Base-by-base conservation (phyloP, 352 stramenopile genomes). In the Pythium aquatile region DNA sequence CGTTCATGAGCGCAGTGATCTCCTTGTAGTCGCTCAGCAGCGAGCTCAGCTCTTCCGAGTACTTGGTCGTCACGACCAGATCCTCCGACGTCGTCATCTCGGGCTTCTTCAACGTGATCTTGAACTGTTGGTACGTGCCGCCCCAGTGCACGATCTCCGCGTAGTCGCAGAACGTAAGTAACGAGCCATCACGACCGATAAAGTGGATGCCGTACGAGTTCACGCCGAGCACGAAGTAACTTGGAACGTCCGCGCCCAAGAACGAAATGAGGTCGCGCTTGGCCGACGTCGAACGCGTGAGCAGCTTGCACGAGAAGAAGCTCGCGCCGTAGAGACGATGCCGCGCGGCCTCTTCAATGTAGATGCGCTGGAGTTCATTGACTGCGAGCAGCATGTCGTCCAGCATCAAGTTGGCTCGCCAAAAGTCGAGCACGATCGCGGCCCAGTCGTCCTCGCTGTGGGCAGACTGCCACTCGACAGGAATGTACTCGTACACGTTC, bases 121-220 rank as follows among this genome's bases (percentile, higher is more conserved):
- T 86, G 66, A 87, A 91, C 70, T 91, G 78, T 49, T 85, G 75
- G 57, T 85, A 85, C 30, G 75, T 61, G 4, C 79, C 80, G 33
- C 77, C 76, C 48, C 73, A 88, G 58, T 79, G 83, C 9, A 73
- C 68, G 6, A 92, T 72, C 53, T 94, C 81, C 2, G 64, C 35
- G 65, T 90, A 90, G 51, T 91, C 83, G 58, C 78, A 91, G 40
- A 81, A 86, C 10, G 69, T 77, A 9, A 98, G 61, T 47, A 88
- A 75, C 9, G 77, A 69, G 37, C 81, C 76, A 59, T 90, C 75
- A 2, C 84, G 74, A n/a, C 76, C 76, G 24, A 98, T 72, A 53
- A 98, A 91, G 68, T 96, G 87, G 72, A 98, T 82, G n/a, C 93
- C 93, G 37, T 91, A 87, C 37, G 81, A 77, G 73, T 97, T 96